Base-by-base conservation (phyloP, 345 rosid genomes). In the Abelmoschus esculentus region DNA sequence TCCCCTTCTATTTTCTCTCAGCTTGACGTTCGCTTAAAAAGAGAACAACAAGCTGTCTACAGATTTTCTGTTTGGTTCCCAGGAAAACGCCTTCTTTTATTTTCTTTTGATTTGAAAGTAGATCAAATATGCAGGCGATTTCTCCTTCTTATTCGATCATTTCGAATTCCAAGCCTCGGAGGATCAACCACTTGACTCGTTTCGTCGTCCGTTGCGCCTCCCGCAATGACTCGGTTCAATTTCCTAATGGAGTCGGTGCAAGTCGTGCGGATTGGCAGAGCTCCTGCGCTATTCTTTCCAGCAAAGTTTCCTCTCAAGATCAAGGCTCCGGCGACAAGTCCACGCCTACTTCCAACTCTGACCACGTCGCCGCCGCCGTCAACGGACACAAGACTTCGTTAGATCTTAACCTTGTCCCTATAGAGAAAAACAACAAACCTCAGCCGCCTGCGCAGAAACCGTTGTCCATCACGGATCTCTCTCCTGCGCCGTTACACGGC, bases 401-500 rank as follows among this genome's bases (percentile, higher is more conserved):
- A 1, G 89, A 80, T 40, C 83, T 87, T 57, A 82, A 84, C 44
- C 78, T 93, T 1, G 86, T 91, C 0, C 96, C 91, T 0, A 70
- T 88, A 40, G 81, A 78, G 11, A 57, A 70, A 1, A 77, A 70
- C 73, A 66, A 40, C 71, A 75, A 72, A 26, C 69, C 69, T 54
- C 74, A 61, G 29, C 61, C 75, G 13, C 71, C 72, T 70, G 74
- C 55, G 18, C 81, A 70, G 22, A 86, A 86, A 79, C 84, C 96
- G 34, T 74, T 92, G 2, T 80, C 85, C 1, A 90, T 87, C 15
- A 79, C 89, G 0, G 98, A 95, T 73, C 85, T 95, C 0, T 83
- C 97, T 0, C 99, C 93, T 2, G 90, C 96, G 22, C 98, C 99
- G 18, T 79, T 82, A 88, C 99, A 95, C 70, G 99, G 99, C 13